Base-by-base conservation (phyloP, 2,329 filamentous ascomycete genomes). In the Polychaeton citri region DNA sequence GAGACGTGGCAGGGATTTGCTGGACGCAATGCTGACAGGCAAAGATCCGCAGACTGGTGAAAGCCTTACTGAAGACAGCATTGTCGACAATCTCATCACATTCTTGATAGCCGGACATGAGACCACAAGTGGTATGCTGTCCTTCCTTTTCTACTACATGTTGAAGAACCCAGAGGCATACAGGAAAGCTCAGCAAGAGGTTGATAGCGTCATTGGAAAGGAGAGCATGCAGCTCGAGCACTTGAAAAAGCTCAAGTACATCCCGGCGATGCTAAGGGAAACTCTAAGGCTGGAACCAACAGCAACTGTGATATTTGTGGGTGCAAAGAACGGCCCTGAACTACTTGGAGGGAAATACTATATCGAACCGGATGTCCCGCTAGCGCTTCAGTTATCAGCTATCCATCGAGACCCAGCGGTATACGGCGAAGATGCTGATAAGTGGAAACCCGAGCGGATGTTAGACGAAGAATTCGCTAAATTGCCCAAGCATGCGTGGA, bases 51-150 rank as follows among this genome's bases (percentile, higher is more conserved):
- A 77, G 48, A 80, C 76, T 0, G 74, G 72, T 19, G 61, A 66
- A 39, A 58, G 57, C 2, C 61, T 83, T 43, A 67, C 59, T 4
- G 70, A 80, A 4, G 68, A 69, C 7, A 71, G 72, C 40, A 68
- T 81, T 33, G 66, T 79, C 33, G 74, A 81, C 53, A 78, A 83
- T 52, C 74, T 83, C 44, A 71, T 81, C 36, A 70, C 71, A 2
- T 79, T 82, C 62, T 68, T 79, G 28, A 75, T 76, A 35, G 72
- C 56, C 61, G 47, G 37, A n/a, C 37, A 42, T 37, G 41, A 38
- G 31, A 42, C 35, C 7, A 43, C 26, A 5, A 34, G 16, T 26
- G 33, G 55, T 3, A 38, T 58, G 2, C 40, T 60, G 5, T 60
- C 57, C 0, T 63, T 62, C 6, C 57, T 60, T 6, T 65, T 75